phyloP scores from a whole-genome alignment of 768 basidiomycete species.

The Coprinopsis strossmayeri region DNA sequence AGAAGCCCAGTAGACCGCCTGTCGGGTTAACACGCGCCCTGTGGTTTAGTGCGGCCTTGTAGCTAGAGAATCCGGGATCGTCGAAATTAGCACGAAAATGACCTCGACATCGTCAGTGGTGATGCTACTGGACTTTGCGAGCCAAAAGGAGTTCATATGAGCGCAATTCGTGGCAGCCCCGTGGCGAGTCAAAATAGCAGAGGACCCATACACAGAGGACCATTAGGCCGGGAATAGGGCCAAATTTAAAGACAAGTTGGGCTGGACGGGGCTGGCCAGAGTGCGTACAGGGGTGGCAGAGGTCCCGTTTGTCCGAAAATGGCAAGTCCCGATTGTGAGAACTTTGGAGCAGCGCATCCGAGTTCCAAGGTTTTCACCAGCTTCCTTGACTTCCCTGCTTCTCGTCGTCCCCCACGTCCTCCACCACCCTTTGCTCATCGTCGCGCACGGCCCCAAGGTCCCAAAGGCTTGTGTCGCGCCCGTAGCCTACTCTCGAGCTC shows the following conservation, averaged over 20 bases:
- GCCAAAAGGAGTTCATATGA: background rate
- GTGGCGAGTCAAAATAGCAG: background rate
- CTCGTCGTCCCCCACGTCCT: conserved; percentile 3
- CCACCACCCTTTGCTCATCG: background rate
- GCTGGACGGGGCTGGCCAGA: background rate
- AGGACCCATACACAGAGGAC: background rate
- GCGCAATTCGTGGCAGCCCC: background rate
- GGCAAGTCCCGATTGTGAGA: background rate
- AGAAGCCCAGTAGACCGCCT: background rate
- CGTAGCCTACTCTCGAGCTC: background rate
- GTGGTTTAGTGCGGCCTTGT: too few relatives aligned
- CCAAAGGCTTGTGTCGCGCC: too few relatives aligned
- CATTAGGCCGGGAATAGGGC: too few relatives aligned
- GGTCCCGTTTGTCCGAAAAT: background rate
- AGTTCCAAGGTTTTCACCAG: background rate
- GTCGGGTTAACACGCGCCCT: too few relatives aligned
- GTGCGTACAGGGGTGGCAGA: background rate
- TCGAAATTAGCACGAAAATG: background rate
- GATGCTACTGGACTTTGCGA: too few relatives aligned
- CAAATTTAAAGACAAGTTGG: too few relatives aligned
- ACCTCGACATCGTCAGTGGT: background rate
- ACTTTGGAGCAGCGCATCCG: conserved; percentile 1
- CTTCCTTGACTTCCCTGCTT: background rate
- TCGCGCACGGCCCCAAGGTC: background rate
- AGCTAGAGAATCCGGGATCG: too few relatives aligned